These are phyloP conservation scores for Volvariella surrecta DNA, from an alignment of 1,284 basidiomycete genomes.

Conservation along the genomic window DNA sequence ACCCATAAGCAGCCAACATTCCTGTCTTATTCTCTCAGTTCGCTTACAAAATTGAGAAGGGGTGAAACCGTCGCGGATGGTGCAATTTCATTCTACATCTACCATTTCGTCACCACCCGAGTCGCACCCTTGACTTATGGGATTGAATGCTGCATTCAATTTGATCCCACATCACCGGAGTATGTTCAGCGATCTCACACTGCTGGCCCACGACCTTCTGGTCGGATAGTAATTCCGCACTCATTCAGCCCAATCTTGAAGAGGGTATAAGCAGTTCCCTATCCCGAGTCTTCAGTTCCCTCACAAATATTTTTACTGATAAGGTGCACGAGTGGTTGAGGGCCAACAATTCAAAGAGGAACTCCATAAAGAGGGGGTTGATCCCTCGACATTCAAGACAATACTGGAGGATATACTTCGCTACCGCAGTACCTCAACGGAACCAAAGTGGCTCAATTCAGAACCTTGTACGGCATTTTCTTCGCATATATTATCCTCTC, in stretches of 20 bases:
- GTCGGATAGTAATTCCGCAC: slow-evolving; percentile 4
- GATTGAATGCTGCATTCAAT: slow-evolving; percentile 17
- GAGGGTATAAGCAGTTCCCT: slow-evolving; percentile 1
- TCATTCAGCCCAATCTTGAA: slow-evolving; percentile 7
- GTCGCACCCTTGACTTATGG: slow-evolving; percentile 29
- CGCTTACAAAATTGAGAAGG: too few species aligned
- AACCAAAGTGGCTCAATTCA: slow-evolving; percentile 6
- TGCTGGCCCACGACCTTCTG: slow-evolving; percentile 4
- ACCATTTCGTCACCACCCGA: slow-evolving; percentile 29
- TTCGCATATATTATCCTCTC: slow-evolving; percentile 12
- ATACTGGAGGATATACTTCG: slow-evolving; percentile 5
- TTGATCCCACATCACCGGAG: slow-evolving; percentile 16
- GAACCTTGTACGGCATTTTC: slow-evolving; percentile 5
- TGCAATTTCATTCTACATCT: slow-evolving; percentile 31
- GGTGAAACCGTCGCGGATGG: slow-evolving; percentile 17
- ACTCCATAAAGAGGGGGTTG: slow-evolving; percentile 1
- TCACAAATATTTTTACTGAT: background rate
- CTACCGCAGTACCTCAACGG: slow-evolving; percentile 1
- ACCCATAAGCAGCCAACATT: slow-evolving; percentile 22
- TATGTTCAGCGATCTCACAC: slow-evolving; percentile 17
- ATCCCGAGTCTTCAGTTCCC: background rate
- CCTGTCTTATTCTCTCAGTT: background rate
- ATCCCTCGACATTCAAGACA: slow-evolving; percentile 1
- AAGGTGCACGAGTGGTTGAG: slow-evolving; percentile 3
- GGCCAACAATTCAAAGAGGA: slow-evolving; percentile 3